Evolutionary conservation across 345 rosid species (phyloP), one percentile per base, ranked within the genome.

Genomic region (Populus tremula): DNA sequence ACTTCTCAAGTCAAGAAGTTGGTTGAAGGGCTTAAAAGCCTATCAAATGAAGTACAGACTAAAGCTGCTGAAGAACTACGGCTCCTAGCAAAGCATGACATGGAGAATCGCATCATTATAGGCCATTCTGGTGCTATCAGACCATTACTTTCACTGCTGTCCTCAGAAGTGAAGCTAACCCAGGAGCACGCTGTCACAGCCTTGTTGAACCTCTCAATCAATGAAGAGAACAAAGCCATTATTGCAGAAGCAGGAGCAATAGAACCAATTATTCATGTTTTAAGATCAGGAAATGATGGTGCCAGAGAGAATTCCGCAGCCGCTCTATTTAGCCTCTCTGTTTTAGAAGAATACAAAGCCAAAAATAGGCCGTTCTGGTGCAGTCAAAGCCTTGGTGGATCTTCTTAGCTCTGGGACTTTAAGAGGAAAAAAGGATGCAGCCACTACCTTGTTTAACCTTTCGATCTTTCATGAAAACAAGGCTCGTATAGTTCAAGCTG

Each of bases 141-240:
- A 36, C 90, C 92, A 25, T 86, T 96, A 79, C 87, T 93, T 77
- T 84, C 92, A 41, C 89, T 92, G 74, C 83, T 91, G 50, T 90
- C 90, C 85, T 89, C 97, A 9, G 87, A 89, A 33, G 87, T 86
- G 76, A 85, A 85, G 86, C 67, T 73, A 79, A 88, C 91, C 0
- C 99, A 96, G 86, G 99, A 96, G 83, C 97, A 93, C 25, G 93
- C 96, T 35, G 98, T 92, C 70, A 91, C 97, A 0, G 92, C 99
- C 21, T 87, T 96, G 81, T 83, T 96, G 74, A 96, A 96, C 82
- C 87, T 96, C 77, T 96, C 98, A 31, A 92, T 96, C 78, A 87
- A 87, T 74, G 93, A 96, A 80, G 87, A 87, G 45, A 92, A 90
- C 82, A 93, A 90, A 83, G 85, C 86, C 81, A 83, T 80, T 81